Base-by-base conservation (phyloP, 768 basidiomycete species). In the Trametopsis cervina region DNA sequence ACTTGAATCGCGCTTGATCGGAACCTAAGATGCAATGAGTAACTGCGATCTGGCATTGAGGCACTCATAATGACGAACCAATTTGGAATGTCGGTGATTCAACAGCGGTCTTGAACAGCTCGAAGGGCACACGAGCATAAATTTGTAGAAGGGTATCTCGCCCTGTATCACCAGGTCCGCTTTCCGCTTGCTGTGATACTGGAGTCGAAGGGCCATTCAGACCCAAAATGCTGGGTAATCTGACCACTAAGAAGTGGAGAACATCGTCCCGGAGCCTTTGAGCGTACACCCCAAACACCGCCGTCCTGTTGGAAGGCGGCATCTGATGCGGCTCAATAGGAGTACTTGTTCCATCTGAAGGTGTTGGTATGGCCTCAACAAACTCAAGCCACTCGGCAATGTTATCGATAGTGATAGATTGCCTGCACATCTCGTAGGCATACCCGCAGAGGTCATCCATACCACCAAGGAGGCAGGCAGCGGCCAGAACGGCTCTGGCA, bases 1-100 rank as follows among this genome's bases (percentile, higher is more conserved):
- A 94, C 60, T 85, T 85, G 70, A 93, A 96, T 40, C 91, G 81
- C 51, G 81, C 78, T 62, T 93, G 90, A 67, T 89, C 87, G 49
- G 85, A 78, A 18, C 83, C 86, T 85, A 64, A 41, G 41, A 21
- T 21, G 22, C 27, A 33, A 44, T 43, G 29, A 26, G 38, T 21
- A 44, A 40, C 20, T 12, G 44, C 15, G 20, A 26, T 20, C 35
- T 50, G 12, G 17, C 33, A 20, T 44, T 24, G 44, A 49, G 17
- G 35, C 25, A 23, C 40, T 25, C n/a, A 25, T 18, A 17, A 27
- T 35, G 11, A 62, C 72, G 49, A 53, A 88, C 89, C 89, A 52
- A 91, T 85, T 63, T 82, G 77, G 69, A 90, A 89, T 21, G 72
- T 75, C 23, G 84, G 80, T 2, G 85, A 85, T 67, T 89, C 87